Evolutionary conservation across 305 asterid species (phyloP).

Genomic region (Ajuga reptans): DNA sequence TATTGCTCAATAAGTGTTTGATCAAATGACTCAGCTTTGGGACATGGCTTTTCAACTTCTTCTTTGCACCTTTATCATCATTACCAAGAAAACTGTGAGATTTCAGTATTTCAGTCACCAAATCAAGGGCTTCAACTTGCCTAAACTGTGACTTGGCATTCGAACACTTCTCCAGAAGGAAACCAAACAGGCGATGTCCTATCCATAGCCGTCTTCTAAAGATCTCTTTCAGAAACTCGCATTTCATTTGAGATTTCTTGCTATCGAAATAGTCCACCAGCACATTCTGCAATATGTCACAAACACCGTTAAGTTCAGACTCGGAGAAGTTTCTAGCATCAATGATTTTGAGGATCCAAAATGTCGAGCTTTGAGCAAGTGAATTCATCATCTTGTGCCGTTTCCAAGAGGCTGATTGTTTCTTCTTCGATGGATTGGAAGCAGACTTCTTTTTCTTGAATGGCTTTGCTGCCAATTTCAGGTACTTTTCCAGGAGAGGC

Average conservation of each 20-base stretch:
- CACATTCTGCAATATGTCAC: constrained; percentile 44
- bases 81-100: constrained; percentile 28
- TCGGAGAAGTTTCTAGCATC: constrained; percentile 53
- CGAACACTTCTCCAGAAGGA: constrained; percentile 78
- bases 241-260: constrained; percentile 76
- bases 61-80: constrained; percentile 28
- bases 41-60: constrained; percentile 44
- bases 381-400: constrained; percentile 69
- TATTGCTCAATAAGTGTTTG: constrained; percentile 50
- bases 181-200: constrained; percentile 54
- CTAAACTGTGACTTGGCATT: constrained; percentile 64
- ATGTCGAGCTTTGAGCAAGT: constrained; percentile 74
- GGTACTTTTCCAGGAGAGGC: constrained; percentile 67
- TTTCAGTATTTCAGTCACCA: constrained; percentile 56
- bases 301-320: constrained; percentile 54
- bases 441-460: constrained; percentile 79
- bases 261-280: constrained; percentile 61
- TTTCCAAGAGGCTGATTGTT: constrained; percentile 66
- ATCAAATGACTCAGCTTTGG: constrained; percentile 42
- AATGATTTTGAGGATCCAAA: constrained; percentile 77
- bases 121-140: constrained; percentile 84
- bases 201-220: constrained; percentile 78
- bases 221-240: constrained; percentile 66
- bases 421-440: constrained; percentile 58
- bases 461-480: constrained; percentile 83